phyloP scores from a whole-genome alignment of 371 early-diverging fungal species.

The Actinomortierella wolfii region DNA sequence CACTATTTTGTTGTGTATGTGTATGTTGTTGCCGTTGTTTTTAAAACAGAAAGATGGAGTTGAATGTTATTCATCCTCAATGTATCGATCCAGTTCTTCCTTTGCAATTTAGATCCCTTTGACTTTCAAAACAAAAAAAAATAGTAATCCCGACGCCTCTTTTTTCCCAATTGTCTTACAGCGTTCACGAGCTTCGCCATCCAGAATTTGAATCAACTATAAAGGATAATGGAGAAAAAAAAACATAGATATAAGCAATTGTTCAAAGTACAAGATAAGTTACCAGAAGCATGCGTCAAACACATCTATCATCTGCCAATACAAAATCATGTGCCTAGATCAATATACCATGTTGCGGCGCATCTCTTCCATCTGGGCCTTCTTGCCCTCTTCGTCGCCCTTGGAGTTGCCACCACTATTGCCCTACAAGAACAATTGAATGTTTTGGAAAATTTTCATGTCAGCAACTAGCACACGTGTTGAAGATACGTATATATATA shows the following conservation, averaged over 20 bases:
- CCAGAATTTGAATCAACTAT: slow-evolving; percentile 82
- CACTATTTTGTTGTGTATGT: slow-evolving; percentile 50
- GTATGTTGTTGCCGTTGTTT: neutral
- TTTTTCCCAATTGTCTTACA: too few relatives aligned
- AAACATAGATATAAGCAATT: neutral
- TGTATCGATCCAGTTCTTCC: too few relatives aligned
- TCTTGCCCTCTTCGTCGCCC: slow-evolving; percentile 47
- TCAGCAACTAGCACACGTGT: too few relatives aligned
- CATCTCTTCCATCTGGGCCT: slow-evolving; percentile 81
- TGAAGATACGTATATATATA: too few relatives aligned
- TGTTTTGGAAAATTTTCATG: too few relatives aligned
- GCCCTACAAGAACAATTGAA: slow-evolving; percentile 17
- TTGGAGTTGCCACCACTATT: slow-evolving; percentile 27
- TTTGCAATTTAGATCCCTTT: too few relatives aligned
- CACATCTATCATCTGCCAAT: too few relatives aligned
- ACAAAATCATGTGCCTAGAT: too few relatives aligned
- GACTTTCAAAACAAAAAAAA: neutral
- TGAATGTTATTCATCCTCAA: too few relatives aligned
- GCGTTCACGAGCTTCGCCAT: slow-evolving; percentile 85
- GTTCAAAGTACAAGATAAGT: neutral
- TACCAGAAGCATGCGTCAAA: too few relatives aligned
- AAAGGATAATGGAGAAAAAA: neutral
- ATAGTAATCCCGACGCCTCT: neutral
- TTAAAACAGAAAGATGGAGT: neutral
- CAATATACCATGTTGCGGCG: slow-evolving; percentile 82